A percentile compares a stretch with the other conserved stretches of the same genome.
phyloP scores from a whole-genome alignment of 169 alveolate genomes.

The Eimeria acervulina region DNA sequence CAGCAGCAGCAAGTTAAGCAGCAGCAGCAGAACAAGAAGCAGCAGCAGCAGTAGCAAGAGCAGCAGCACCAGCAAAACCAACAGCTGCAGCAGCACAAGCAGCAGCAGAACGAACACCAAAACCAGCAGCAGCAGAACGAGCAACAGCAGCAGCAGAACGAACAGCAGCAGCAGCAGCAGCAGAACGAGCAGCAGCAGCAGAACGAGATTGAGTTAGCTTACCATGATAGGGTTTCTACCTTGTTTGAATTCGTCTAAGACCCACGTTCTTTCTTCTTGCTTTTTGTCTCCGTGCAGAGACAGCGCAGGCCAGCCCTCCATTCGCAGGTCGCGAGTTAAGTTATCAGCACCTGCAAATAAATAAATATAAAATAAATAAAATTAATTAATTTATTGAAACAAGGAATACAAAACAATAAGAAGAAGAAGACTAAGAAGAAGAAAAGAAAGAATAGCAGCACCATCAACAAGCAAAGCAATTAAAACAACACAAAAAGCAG shows the following conservation, averaged over 20 bases:
- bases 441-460: too few relatives aligned
- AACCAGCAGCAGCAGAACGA: neutral
- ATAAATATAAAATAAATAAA: neutral
- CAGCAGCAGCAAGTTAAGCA: neutral
- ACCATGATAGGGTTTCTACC: constrained; percentile 96
- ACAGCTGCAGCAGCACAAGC: too few relatives aligned
- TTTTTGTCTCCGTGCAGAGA: constrained; percentile 99
- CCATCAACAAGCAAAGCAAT: too few relatives aligned
- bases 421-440: neutral
- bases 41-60: neutral
- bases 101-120: too few relatives aligned
- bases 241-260: constrained; percentile 96
- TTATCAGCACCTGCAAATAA: constrained; percentile 90
- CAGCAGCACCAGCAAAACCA: neutral
- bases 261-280: constrained; percentile 96
- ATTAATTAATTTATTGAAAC: neutral
- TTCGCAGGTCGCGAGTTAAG: constrained; percentile 91
- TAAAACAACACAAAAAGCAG: neutral
- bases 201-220: neutral
- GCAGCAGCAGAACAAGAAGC: neutral
- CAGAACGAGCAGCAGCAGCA: neutral
- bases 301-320: constrained; percentile 96
- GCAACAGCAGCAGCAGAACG: neutral
- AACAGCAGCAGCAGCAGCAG: neutral
- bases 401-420: neutral